phyloP scores from a whole-genome alignment of 2,329 filamentous ascomycete species.

The Diaporthe caulivora region DNA sequence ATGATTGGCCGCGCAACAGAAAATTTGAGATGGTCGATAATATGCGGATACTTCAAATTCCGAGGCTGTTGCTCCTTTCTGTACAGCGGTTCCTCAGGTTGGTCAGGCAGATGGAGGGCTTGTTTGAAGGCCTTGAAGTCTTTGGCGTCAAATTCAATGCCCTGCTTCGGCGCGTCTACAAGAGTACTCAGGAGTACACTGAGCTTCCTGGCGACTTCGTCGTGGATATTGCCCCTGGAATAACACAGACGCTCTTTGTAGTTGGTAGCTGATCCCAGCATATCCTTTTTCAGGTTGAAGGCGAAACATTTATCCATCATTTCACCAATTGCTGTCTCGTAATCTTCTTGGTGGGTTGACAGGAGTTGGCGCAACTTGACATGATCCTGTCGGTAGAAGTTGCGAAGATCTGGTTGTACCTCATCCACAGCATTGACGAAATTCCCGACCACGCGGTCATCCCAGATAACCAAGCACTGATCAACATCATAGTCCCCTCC shows the following conservation, averaged over 20 bases:
- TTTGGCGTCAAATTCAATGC: slow-evolving; percentile 59
- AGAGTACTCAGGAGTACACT: slow-evolving; percentile 65
- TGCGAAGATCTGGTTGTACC: slow-evolving; percentile 56
- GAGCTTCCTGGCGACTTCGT: slow-evolving; percentile 59
- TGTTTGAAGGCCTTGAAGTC: slow-evolving; percentile 56
- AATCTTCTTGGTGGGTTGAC: slow-evolving; percentile 32
- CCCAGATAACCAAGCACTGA: slow-evolving; percentile 83
- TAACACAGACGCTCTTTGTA: slow-evolving; percentile 76
- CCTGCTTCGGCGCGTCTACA: slow-evolving; percentile 70
- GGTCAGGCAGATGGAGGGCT: slow-evolving; percentile 42
- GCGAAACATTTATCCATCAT: slow-evolving; percentile 67
- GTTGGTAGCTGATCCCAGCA: slow-evolving; percentile 74
- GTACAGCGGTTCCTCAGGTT: slow-evolving; percentile 57
- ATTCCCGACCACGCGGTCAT: slow-evolving; percentile 72
- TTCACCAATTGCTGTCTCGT: slow-evolving; percentile 49
- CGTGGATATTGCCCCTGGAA: slow-evolving; percentile 62
- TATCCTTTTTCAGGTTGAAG: slow-evolving; percentile 68
- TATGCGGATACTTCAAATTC: slow-evolving; percentile 54
- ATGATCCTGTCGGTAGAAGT: slow-evolving; percentile 62
- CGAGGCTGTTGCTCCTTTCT: slow-evolving; percentile 51
- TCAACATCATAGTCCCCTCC: slow-evolving; percentile 89
- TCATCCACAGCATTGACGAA: slow-evolving; percentile 73
- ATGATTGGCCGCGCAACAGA: slow-evolving; percentile 59
- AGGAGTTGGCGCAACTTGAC: slow-evolving; percentile 61
- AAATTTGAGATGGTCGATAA: slow-evolving; percentile 75